Conservation (phyloP, 441 rosid genomes). For the Erodium moschatum region DNA sequence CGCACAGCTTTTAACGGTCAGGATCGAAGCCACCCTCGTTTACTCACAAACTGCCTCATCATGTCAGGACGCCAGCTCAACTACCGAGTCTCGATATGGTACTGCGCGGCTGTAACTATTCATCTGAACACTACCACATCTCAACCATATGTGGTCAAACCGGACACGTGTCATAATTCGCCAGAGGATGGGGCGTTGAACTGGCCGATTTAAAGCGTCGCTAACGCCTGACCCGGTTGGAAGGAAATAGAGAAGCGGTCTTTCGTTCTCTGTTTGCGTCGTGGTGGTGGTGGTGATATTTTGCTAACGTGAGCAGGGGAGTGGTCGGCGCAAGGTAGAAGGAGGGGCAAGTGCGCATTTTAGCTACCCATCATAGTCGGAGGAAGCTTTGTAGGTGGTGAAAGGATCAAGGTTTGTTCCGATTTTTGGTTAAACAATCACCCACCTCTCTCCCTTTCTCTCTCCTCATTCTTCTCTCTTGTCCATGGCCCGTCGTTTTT, state of each 20-base stretch:
- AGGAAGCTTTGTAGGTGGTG: conserved; percentile 6
- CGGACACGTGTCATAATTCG: not conserved
- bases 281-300: conserved; percentile 3
- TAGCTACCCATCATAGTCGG: conserved; percentile 6
- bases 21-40: too few species aligned
- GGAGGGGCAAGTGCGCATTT: not conserved
- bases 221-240: not conserved
- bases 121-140: not conserved
- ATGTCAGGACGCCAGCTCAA: not conserved
- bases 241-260: not conserved
- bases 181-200: not conserved
- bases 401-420: conserved; percentile 7
- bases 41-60: too few species aligned
- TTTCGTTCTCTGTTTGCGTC: not conserved
- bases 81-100: not conserved
- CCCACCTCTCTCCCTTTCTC: not conserved
- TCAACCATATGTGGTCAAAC: not conserved
- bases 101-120: not conserved
- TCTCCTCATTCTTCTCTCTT: conserved; percentile 7
- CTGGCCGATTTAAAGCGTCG: not conserved
- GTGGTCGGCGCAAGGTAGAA: not conserved
- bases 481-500: conserved; percentile 21
- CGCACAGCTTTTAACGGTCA: too few species aligned
- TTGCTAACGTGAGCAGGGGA: conserved; percentile 4
- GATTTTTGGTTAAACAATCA: conserved; percentile 1